phyloP scores from a whole-genome alignment of 352 stramenopile genomes.

The Blastocystis sp. region DNA sequence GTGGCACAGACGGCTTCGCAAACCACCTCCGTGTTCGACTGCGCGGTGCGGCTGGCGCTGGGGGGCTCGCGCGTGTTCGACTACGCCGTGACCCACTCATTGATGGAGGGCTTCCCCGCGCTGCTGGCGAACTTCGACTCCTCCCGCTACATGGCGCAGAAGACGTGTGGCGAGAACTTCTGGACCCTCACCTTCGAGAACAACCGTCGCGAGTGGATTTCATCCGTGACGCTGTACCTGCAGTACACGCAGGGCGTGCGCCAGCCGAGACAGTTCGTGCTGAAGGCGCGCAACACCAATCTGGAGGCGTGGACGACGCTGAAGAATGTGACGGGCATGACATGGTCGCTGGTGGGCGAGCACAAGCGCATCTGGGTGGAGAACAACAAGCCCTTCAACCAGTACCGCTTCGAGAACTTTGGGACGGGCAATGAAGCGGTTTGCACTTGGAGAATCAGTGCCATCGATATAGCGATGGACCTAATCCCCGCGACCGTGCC shows the following conservation, averaged over 20 bases:
- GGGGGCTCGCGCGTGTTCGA: slow-evolving; percentile 24
- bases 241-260: not conserved
- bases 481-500: slow-evolving; percentile 9
- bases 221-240: not conserved
- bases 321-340: slow-evolving; percentile 26
- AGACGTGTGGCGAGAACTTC: not conserved
- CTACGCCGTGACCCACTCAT: not conserved
- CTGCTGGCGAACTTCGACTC: not conserved
- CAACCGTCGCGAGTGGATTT: slow-evolving; percentile 36
- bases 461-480: not conserved
- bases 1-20: not conserved
- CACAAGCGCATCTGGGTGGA: not conserved
- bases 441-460: slow-evolving; percentile 21
- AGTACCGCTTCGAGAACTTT: slow-evolving; percentile 36
- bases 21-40: not conserved
- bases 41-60: not conserved
- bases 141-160: not conserved
- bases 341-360: not conserved
- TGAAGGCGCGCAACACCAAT: not conserved
- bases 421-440: not conserved
- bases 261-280: not conserved
- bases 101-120: not conserved
- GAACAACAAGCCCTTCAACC: slow-evolving; percentile 15
- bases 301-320: not conserved
- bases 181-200: not conserved